A percentile compares a stretch with the other conserved stretches of the same genome.
Evolutionary conservation across 2,329 filamentous ascomycete species (phyloP).

Genomic region (Diaporthe ilicicola): DNA sequence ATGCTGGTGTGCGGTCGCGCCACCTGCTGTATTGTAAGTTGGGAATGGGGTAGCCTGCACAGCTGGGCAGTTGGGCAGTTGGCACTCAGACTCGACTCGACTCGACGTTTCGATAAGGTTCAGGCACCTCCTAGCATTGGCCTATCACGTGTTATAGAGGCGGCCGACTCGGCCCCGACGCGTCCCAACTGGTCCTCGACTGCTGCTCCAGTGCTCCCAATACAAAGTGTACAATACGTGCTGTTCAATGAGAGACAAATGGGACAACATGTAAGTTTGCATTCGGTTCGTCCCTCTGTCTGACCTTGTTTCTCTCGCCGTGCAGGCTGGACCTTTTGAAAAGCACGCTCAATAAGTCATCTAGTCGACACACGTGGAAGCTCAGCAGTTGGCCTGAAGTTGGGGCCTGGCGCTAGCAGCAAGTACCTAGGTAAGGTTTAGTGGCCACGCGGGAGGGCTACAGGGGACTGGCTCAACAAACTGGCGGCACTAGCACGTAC

Average conservation of each 20-base stretch:
- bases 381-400: slow-evolving; percentile 1
- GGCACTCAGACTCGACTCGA: background rate
- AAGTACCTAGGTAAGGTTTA: background rate
- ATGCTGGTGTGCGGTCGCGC: slow-evolving; percentile 1
- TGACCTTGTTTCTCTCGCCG: background rate
- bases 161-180: slow-evolving; percentile 6
- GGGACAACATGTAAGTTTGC: background rate
- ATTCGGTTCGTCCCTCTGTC: background rate
- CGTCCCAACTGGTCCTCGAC: background rate
- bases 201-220: no score
- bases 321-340: background rate
- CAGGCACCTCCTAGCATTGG: background rate
- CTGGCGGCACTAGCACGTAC: slow-evolving; percentile 15
- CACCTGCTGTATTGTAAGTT: background rate
- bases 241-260: no score
- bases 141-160: slow-evolving; percentile 25
- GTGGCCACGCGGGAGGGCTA: slow-evolving; percentile 7
- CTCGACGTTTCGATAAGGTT: slow-evolving; percentile 32
- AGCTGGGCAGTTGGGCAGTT: background rate
- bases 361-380: background rate
- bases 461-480: slow-evolving; percentile 25
- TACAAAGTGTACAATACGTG: no score
- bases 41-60: slow-evolving; percentile 1
- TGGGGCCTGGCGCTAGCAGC: background rate
- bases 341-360: background rate